Evolutionary conservation across 768 basidiomycete species (phyloP), one percentile per base, ranked within the genome.

Genomic region (button mushroom (Agaricus bisporus)): DNA sequence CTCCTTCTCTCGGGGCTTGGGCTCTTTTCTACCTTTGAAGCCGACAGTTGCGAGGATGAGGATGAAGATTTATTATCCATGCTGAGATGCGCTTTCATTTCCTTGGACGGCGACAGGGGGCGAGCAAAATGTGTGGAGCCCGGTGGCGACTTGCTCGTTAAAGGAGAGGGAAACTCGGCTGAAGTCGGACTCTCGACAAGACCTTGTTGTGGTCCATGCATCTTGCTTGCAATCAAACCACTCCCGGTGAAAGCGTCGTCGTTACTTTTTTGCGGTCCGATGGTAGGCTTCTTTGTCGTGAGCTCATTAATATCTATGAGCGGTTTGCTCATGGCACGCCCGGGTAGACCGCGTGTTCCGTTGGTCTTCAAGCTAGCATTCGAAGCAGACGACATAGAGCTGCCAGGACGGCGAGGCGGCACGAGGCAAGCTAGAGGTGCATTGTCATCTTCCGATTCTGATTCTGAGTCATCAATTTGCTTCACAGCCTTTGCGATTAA

Each of bases 401-500:
- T 86, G 15, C 84, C 86, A 14, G 88, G 86, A 35, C 88, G 76
- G 45, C 73, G 76, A 10, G 88, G 86, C 0, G 73, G 72, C 6
- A 86, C 68, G 35, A 88, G 71, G 1, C 70, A 73, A 0, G 85
- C 82, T 35, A 91, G 73, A 11, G 88, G 88, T 1, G 81, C 77
- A 54, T 86, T 81, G 22, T 76, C n/a, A n/a, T n/a, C 78, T 32
- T 73, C 69, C 42, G 70, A 66, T 49, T 64, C 63, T 5, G 66
- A 67, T 17, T 64, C 65, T 3, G 68, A 54, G 32, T 54, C 46
- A 20, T 17, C 9, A 32, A 18, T 28, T 29, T 35, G 42, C 10
- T 39, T 39, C 38, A 39, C 5, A 6, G 38, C 7, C 17, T 35
- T n/a, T 39, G 38, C 12, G 15, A 48, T 56, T 38, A 54, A 53